Evolutionary conservation across 2,329 filamentous ascomycete genomes (phyloP).

Genomic region (Penicillium aurantiogriseum): DNA sequence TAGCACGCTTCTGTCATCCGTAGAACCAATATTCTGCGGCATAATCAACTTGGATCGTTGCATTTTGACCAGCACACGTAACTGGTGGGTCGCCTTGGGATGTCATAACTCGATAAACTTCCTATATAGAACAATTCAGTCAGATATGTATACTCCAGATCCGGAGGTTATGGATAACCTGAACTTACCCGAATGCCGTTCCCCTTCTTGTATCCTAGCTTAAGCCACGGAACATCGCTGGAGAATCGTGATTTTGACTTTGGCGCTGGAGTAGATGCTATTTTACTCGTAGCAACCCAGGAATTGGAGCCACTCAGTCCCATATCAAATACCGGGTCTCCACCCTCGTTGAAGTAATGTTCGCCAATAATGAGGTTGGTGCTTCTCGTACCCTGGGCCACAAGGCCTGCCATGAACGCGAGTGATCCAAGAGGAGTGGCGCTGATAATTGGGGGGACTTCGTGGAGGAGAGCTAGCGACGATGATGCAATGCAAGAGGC

Average conservation of each 20-base stretch:
- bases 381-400: conserved; percentile 17
- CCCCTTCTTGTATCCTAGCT: conserved; percentile 29
- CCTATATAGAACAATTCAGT: conserved; percentile 26
- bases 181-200: conserved; percentile 31
- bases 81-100: conserved; percentile 36
- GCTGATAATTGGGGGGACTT: conserved; percentile 25
- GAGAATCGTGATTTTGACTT: conserved; percentile 8
- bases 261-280: conserved; percentile 29
- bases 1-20: conserved; percentile 21
- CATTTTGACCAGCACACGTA: conserved; percentile 33
- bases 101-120: conserved; percentile 44
- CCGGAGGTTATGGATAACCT: neutral
- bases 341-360: conserved; percentile 35
- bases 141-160: neutral
- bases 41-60: conserved; percentile 39
- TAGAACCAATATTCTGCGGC: conserved; percentile 48
- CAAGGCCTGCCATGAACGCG: conserved; percentile 23
- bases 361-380: conserved; percentile 34
- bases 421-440: conserved; percentile 28
- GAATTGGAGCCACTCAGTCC: conserved; percentile 20
- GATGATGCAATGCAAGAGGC: conserved; percentile 39
- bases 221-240: conserved; percentile 36
- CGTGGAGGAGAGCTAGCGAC: conserved; percentile 29
- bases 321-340: conserved; percentile 36
- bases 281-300: conserved; percentile 30